These are phyloP conservation scores for Amanita pallidorosea DNA, from an alignment of 768 basidiomycete species.

Conservation along the genomic window DNA sequence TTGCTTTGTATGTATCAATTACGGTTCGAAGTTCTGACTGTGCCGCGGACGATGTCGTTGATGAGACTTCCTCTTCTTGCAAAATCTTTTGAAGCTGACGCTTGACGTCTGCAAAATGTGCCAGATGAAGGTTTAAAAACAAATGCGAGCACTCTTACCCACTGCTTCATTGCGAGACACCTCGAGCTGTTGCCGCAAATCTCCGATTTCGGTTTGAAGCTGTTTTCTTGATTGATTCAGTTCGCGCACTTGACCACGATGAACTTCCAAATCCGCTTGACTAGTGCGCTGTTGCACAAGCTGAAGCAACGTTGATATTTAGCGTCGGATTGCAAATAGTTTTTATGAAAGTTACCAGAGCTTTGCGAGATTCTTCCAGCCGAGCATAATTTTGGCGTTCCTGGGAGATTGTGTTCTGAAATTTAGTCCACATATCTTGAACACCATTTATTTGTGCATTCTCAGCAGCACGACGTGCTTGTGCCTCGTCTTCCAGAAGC, in stretches of 20 bases:
- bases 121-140: not conserved
- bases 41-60: conserved; percentile 47
- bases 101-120: conserved; percentile 33
- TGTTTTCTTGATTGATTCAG: conserved; percentile 44
- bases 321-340: not conserved
- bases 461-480: no score
- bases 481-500: no score
- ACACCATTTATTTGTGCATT: no score
- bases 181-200: conserved; percentile 48
- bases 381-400: conserved; percentile 55
- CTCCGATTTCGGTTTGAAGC: conserved; percentile 41
- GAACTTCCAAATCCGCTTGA: conserved; percentile 49
- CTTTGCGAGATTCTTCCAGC: conserved; percentile 61
- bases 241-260: conserved; percentile 44
- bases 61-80: conserved; percentile 54
- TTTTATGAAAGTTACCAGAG: conserved; percentile 30
- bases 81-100: conserved; percentile 47
- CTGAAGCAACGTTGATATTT: conserved; percentile 29
- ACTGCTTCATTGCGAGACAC: conserved; percentile 46
- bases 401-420: no score
- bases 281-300: conserved; percentile 54
- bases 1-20: conserved; percentile 54
- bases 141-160: conserved; percentile 25
- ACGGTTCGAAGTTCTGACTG: conserved; percentile 55
- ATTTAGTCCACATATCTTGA: no score